These are phyloP conservation scores for Crithidia fasciculata DNA, from an alignment of 208 protist genomes.

Conservation along the genomic window DNA sequence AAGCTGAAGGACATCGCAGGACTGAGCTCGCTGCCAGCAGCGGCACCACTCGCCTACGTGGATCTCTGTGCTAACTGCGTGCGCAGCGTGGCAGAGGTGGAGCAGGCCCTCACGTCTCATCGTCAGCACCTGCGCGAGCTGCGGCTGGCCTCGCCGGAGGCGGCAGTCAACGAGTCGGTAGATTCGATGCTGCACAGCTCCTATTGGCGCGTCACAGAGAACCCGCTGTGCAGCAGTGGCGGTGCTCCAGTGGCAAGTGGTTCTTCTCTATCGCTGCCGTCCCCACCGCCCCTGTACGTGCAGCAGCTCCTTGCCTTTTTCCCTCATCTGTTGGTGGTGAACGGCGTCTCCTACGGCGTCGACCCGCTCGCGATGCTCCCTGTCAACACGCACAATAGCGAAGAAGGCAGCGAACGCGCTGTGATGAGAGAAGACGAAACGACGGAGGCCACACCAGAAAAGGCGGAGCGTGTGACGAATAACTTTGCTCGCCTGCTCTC, in stretches of 20 bases:
- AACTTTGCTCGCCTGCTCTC: constrained; percentile 20
- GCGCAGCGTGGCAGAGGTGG: constrained; percentile 35
- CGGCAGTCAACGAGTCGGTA: background rate
- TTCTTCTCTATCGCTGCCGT: background rate
- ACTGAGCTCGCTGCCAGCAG: constrained; percentile 50
- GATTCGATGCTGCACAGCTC: background rate
- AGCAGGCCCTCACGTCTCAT: constrained; percentile 43
- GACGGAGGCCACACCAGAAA: background rate
- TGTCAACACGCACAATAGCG: background rate
- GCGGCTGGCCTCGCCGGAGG: constrained; percentile 47
- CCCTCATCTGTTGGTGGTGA: constrained; percentile 48
- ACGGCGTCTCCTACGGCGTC: constrained; percentile 60
- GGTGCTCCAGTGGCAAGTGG: background rate
- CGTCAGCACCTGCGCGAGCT: constrained; percentile 51
- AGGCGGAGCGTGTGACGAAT: background rate
- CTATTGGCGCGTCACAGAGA: constrained; percentile 17
- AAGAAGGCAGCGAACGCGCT: background rate
- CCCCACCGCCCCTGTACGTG: constrained; percentile 28
- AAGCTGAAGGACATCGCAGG: constrained; percentile 49
- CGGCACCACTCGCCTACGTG: constrained; percentile 51
- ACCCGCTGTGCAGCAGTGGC: constrained; percentile 1
- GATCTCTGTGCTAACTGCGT: constrained; percentile 81
- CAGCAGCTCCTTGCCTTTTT: constrained; percentile 48
- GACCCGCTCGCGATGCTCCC: constrained; percentile 45
- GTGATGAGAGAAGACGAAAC: background rate